Evolutionary conservation across 2,329 filamentous ascomycete species (phyloP).

Genomic region (Clarireedia sp.): DNA sequence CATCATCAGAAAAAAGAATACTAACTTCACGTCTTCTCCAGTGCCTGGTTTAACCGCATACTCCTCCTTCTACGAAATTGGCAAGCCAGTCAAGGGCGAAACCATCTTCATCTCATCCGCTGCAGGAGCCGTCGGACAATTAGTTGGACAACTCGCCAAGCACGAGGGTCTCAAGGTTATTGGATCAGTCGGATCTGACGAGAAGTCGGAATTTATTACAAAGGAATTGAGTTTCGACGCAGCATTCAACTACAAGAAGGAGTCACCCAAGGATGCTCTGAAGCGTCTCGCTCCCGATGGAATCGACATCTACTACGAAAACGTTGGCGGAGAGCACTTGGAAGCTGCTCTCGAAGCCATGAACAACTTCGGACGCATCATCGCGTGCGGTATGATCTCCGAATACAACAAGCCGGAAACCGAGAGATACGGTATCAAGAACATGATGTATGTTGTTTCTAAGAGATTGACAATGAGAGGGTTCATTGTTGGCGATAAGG

Average conservation of each 20-base stretch:
- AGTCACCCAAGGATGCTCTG: conserved; percentile 56
- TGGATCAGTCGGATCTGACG: conserved; percentile 67
- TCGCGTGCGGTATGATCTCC: conserved; percentile 57
- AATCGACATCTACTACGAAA: conserved; percentile 76
- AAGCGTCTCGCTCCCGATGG: conserved; percentile 61
- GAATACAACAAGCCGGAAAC: conserved; percentile 52
- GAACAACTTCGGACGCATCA: conserved; percentile 57
- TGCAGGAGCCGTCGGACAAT: conserved; percentile 64
- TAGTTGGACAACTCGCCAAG: conserved; percentile 73
- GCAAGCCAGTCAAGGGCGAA: conserved; percentile 66
- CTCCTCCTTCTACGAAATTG: conserved; percentile 66
- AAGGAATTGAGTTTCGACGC: conserved; percentile 63
- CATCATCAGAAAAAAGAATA: background rate
- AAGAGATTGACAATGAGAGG: conserved; percentile 59
- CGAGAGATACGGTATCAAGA: conserved; percentile 53
- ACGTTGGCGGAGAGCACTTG: conserved; percentile 68
- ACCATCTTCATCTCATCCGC: conserved; percentile 72
- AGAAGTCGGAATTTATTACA: conserved; percentile 68
- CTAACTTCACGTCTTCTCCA: background rate
- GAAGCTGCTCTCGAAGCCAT: conserved; percentile 57
- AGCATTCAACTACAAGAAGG: conserved; percentile 77
- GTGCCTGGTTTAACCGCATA: conserved; percentile 71
- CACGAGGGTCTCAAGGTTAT: conserved; percentile 67
- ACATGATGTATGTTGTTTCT: conserved; percentile 49
- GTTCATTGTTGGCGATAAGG: conserved; percentile 56